Evolutionary conservation across 768 basidiomycete species (phyloP), one percentile per base, ranked within the genome.

Genomic region (Dendrothele bispora): DNA sequence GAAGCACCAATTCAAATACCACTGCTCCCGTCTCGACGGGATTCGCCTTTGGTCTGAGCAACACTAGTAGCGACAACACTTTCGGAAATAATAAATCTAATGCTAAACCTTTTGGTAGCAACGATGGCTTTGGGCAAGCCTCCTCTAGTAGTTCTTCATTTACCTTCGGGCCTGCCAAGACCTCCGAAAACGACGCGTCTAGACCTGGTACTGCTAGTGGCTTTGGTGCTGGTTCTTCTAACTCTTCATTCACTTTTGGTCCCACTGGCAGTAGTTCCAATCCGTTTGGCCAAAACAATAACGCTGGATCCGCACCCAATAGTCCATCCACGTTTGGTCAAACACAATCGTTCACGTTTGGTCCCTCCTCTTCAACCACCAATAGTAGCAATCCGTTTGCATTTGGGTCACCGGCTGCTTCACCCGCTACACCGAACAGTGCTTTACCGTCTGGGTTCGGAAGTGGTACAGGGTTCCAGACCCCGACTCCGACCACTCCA

Each of bases 311-410:
- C 36, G 70, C 79, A 20, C 82, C 81, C 24, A 71, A 69, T 32
- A 84, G 81, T 48, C 82, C 82, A 11, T 82, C 80, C 26, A 77
- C 79, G 3, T 83, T 82, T 51, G 72, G 68, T 52, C 76, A 79
- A 38, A 47, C 69, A 4, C 60, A 75, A 0, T 60, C 70, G 1
- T 83, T 83, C 55, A 40, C 69, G 20, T 83, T 83, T 57, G 74
- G 70, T 17, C 52, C 68, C 18, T 59, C 75, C 6, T 48, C 73
- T 4, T 55, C 76, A 14, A 48, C 61, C 3, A 15, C 48, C 12
- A 46, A 70, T 60, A 50, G 62, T 48, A 59, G 54, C 42, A 57
- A 66, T 21, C 48, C 71, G 2, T 84, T 84, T 53, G 39, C 66
- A 7, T 85, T 84, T 57, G 80, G 76, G 18, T 69, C 77, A 29